Percentiles rank a stretch among this genome's conserved stretches.
phyloP scores from a whole-genome alignment of 2,329 filamentous ascomycete genomes.

The Moelleriella libera region DNA sequence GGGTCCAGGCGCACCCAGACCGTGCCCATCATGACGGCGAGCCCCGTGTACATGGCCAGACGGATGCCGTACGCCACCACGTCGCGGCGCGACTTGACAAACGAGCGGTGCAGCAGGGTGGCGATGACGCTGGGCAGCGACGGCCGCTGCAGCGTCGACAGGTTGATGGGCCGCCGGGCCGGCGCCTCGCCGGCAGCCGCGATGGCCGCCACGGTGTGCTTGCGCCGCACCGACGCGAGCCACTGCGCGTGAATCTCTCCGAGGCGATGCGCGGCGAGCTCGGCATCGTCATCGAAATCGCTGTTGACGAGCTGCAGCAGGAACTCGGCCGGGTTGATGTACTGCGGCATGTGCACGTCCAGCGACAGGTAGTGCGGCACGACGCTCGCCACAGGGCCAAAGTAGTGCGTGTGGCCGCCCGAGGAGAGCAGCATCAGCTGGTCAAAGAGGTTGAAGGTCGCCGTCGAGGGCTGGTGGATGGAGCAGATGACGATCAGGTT shows the following conservation, averaged over 20 bases:
- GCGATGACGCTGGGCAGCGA: slow-evolving; percentile 35
- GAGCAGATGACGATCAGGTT: slow-evolving; percentile 67
- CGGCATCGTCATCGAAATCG: slow-evolving; percentile 47
- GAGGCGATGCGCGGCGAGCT: slow-evolving; percentile 24
- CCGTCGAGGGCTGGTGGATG: slow-evolving; percentile 74
- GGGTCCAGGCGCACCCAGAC: slow-evolving; percentile 64
- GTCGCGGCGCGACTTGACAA: slow-evolving; percentile 75
- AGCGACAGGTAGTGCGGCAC: slow-evolving; percentile 48
- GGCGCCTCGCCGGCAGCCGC: slow-evolving; percentile 12
- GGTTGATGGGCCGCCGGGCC: neutral
- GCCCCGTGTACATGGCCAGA: slow-evolving; percentile 60
- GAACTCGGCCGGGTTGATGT: slow-evolving; percentile 70
- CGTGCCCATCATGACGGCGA: slow-evolving; percentile 80
- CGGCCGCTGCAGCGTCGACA: slow-evolving; percentile 17
- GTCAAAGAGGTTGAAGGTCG: slow-evolving; percentile 69
- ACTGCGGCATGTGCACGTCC: slow-evolving; percentile 48
- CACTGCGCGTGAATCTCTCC: slow-evolving; percentile 12
- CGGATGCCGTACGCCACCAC: slow-evolving; percentile 74
- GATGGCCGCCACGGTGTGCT: slow-evolving; percentile 10
- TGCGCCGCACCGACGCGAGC: slow-evolving; percentile 10
- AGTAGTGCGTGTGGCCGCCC: slow-evolving; percentile 58
- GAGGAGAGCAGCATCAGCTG: slow-evolving; percentile 62
- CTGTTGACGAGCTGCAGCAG: slow-evolving; percentile 66
- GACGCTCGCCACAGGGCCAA: slow-evolving; percentile 45
- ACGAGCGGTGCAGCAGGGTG: slow-evolving; percentile 61